These are phyloP conservation scores for Fusarium acutatum DNA, from an alignment of 2,329 filamentous ascomycete species.

Conservation along the genomic window DNA sequence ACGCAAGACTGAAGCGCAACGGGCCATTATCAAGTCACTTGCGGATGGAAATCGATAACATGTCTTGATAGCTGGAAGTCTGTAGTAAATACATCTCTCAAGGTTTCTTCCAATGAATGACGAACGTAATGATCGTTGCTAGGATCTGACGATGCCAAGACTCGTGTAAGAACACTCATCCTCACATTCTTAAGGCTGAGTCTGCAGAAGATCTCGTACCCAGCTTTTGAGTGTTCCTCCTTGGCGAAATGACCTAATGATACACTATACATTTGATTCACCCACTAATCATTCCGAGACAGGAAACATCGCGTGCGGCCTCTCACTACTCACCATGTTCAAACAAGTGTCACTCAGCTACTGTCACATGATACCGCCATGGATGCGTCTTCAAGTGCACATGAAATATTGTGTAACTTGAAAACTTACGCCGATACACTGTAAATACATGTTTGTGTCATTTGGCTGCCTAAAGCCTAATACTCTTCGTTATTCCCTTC, in stretches of 20 bases:
- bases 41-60: no score
- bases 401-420: background rate
- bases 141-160: no score
- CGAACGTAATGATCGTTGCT: no score
- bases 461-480: fast-evolving
- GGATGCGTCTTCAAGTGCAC: background rate
- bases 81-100: no score
- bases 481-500: fast-evolving
- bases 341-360: background rate
- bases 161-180: no score
- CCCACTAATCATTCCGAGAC: background rate
- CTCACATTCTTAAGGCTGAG: no score
- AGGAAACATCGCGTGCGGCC: background rate
- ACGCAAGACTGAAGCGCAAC: no score
- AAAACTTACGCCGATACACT: background rate
- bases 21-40: no score
- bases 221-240: background rate
- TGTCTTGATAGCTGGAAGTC: no score
- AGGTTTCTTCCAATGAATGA: no score
- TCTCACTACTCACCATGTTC: background rate
- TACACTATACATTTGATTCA: background rate
- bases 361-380: background rate
- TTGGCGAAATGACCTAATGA: background rate
- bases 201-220: no score
- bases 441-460: background rate